These are phyloP conservation scores for Dorcoceras hygrometricum DNA, from an alignment of 257 asterid species.

Conservation along the genomic window DNA sequence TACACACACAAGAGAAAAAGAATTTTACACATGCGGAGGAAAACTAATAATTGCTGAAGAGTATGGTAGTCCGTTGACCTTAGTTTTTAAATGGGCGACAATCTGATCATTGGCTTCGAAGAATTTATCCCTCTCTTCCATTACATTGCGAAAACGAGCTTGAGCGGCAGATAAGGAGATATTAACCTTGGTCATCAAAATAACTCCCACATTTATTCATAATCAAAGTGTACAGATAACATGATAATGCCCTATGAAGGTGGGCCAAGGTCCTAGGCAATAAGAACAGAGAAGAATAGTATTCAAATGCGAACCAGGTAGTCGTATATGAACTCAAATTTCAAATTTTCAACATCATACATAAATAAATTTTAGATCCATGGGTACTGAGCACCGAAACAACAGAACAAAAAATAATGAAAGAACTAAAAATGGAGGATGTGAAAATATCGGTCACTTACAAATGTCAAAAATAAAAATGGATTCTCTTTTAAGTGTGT, in stretches of 20 bases:
- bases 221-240: slow-evolving; percentile 3
- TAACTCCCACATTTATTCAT: slow-evolving; percentile 22
- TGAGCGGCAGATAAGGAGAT: slow-evolving; percentile 75
- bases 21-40: slow-evolving; percentile 14
- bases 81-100: slow-evolving; percentile 81
- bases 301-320: background rate
- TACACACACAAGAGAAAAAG: slow-evolving; percentile 6
- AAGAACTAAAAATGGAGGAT: background rate
- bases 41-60: slow-evolving; percentile 7
- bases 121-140: slow-evolving; percentile 94
- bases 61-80: slow-evolving; percentile 64
- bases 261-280: background rate
- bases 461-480: background rate
- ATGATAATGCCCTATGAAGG: slow-evolving; percentile 2
- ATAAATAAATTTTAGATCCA: too few species aligned
- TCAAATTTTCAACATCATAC: slow-evolving; percentile 2
- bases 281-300: background rate
- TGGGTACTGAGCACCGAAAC: background rate
- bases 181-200: slow-evolving; percentile 60
- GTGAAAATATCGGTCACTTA: background rate
- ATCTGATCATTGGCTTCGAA: slow-evolving; percentile 95
- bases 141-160: slow-evolving; percentile 78
- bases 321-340: slow-evolving; percentile 3
- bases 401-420: background rate
- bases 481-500: background rate